These are phyloP conservation scores for Hypholoma fasciculare DNA, from an alignment of 768 basidiomycete species.

Conservation along the genomic window DNA sequence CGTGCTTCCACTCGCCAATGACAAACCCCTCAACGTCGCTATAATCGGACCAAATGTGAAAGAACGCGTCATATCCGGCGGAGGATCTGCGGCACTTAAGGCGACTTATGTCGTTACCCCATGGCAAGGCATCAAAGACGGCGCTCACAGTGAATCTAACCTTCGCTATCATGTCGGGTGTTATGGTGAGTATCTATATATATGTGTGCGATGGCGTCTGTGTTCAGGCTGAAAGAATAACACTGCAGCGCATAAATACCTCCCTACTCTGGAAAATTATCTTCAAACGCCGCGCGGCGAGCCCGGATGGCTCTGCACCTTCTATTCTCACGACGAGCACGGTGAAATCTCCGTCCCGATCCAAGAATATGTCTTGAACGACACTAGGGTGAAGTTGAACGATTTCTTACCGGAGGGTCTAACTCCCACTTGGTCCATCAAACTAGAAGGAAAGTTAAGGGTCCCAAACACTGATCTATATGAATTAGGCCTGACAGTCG, in stretches of 20 bases:
- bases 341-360: conserved; percentile 47
- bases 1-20: conserved; percentile 52
- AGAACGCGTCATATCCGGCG: conserved; percentile 67
- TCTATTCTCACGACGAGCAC: conserved; percentile 55
- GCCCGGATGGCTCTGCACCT: conserved; percentile 63
- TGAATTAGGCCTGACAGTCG: conserved; percentile 64
- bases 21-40: conserved; percentile 48
- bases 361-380: conserved; percentile 48
- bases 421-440: conserved; percentile 54
- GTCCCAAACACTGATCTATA: conserved; percentile 48
- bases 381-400: conserved; percentile 66
- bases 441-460: conserved; percentile 51
- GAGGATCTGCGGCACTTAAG: conserved; percentile 76
- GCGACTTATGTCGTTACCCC: conserved; percentile 66
- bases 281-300: conserved; percentile 52
- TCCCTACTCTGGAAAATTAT: conserved; percentile 65
- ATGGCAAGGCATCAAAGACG: conserved; percentile 55
- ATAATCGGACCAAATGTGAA: conserved; percentile 72
- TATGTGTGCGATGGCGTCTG: background rate
- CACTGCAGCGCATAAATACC: conserved; percentile 58
- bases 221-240: background rate
- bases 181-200: conserved; percentile 43
- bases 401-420: conserved; percentile 64
- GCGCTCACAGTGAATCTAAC: conserved; percentile 48
- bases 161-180: conserved; percentile 64